Base-by-base conservation (phyloP, 2,329 filamentous ascomycete genomes). In the Fusarium sp. region DNA sequence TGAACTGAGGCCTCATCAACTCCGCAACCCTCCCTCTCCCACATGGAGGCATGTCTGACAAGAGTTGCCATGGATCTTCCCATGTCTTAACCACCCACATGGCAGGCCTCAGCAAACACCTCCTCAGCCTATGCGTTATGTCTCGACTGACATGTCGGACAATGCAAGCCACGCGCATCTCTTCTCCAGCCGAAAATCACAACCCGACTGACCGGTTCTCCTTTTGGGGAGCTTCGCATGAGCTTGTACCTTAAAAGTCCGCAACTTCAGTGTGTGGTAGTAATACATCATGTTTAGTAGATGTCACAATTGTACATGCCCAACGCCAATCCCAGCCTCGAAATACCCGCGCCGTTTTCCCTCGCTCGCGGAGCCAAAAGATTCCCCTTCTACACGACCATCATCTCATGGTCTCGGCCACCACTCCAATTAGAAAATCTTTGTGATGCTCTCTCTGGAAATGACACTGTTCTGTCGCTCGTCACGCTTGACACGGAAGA, bases 381-480 rank as follows among this genome's bases (percentile, higher is more conserved):
- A 33, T 56, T 54, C 35, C 9, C 38, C n/a, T 35, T 15, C 17
- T 59, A 59, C 32, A 22, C 40, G 12, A 27, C 37, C 15, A 40
- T 12, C n/a, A 8, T 17, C 38, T 43, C 32, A 22, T 27, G 5
- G 12, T 15, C 20, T 4, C 30, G 11, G 32, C 12, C 6, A n/a
- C 52, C 4, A 14, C n/a, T 27, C 56, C 15, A 15, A 43, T 60
- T 79, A 84, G 65, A 84, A 84, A 43, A 84, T 84, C 76, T 86
- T 86, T 3, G 87, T 85, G 62, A 91, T 91, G 76, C 86, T 90
- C 84, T 92, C 88, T 81, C 90, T 89, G 81, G 93, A 90, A 81
- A 99, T 98, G 63, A 93, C 90, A 72, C 94, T 97, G 82, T 97
- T 96, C 85, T 98, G 95, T 78, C 90, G 90, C 77, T 93, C 91